Evolutionary conservation across 768 basidiomycete species (phyloP), one percentile per base, ranked within the genome.

Genomic region (Bullera alba): DNA sequence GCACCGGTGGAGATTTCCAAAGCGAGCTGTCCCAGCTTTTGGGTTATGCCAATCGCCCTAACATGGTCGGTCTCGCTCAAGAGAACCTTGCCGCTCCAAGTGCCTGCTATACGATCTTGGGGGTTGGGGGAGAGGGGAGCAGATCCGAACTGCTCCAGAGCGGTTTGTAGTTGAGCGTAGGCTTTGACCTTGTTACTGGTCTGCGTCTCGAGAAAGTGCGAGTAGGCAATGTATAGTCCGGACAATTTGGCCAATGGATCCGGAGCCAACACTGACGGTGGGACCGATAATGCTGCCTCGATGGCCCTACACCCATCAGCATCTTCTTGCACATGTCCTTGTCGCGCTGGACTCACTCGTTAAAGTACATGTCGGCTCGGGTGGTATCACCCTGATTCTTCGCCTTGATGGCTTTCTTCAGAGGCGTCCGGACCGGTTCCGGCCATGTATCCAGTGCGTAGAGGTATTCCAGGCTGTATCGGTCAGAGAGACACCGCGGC

Each of bases 401-500:
- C 2, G 65, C 61, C 52, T 69, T 72, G 22, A 72, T 46, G 3
- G 71, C 71, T 38, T 58, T 54, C 50, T 56, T 56, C 16, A 72
- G 54, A 10, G 67, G 63, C 8, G 60, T 60, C n/a, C 71, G 55
- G 34, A 72, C 44, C 10, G 61, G 62, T 39, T 62, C 59, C 15
- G 71, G 71, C 66, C 67, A 72, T 12, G 63, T 64, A 17, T 39
- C 19, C 10, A 39, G 37, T 39, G 37, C 8, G 7, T 14, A 39
- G 19, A 14, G 22, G 12, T 21, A 39, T 10, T 32, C 32, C 28
- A 30, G 4, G 29, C 29, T n/a, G 27, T 51, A 52, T 28, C 28
- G 28, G 16, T 14, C 43, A 46, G 37, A 15, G n/a, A 45, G 4
- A 12, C 5, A 15, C 14, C 16, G 43, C 88, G 86, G 80, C 87